A percentile compares a stretch with the other conserved stretches of the same genome.
Conservation (phyloP, 139 green algal species). For the Diplosphaera chodatii region DNA sequence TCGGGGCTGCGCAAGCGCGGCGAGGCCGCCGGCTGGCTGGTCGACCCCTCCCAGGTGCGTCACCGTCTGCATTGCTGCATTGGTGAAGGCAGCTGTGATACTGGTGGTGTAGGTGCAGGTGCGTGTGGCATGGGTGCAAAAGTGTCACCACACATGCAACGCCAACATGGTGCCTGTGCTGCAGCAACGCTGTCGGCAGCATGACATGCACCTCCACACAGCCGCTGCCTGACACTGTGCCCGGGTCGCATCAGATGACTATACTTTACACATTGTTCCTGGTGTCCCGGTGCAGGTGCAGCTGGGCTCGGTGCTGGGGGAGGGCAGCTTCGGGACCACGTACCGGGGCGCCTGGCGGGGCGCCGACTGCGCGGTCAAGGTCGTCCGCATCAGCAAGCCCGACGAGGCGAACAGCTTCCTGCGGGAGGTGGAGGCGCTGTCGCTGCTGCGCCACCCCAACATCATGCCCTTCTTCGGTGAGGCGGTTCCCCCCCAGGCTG, state of each 20-base stretch:
- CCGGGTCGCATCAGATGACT: no score
- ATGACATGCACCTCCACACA: no score
- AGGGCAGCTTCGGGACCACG: slow-evolving; percentile 73
- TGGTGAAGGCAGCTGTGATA: no score
- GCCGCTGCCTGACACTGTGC: not conserved
- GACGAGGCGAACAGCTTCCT: slow-evolving; percentile 63
- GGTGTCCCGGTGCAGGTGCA: slow-evolving; percentile 31
- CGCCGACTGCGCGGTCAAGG: slow-evolving; percentile 56
- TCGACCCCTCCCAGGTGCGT: slow-evolving; percentile 27
- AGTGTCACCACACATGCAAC: no score
- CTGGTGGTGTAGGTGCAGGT: no score
- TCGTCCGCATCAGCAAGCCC: slow-evolving; percentile 32
- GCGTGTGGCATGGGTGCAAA: no score
- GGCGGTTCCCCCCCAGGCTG: not conserved
- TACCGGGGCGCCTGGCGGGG: slow-evolving; percentile 65
- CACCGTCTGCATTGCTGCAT: no score
- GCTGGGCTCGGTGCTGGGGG: slow-evolving; percentile 51
- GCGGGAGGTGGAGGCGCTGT: slow-evolving; percentile 60
- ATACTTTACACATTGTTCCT: not conserved
- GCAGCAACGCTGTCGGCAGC: no score
- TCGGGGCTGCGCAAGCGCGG: slow-evolving; percentile 20
- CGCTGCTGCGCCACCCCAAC: slow-evolving; percentile 58
- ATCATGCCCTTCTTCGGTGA: slow-evolving; percentile 55
- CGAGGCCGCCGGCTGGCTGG: slow-evolving; percentile 25
- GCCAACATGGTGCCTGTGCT: no score